Conservation (phyloP, 2,329 filamentous ascomycete species). For the Xylaria multiplex region DNA sequence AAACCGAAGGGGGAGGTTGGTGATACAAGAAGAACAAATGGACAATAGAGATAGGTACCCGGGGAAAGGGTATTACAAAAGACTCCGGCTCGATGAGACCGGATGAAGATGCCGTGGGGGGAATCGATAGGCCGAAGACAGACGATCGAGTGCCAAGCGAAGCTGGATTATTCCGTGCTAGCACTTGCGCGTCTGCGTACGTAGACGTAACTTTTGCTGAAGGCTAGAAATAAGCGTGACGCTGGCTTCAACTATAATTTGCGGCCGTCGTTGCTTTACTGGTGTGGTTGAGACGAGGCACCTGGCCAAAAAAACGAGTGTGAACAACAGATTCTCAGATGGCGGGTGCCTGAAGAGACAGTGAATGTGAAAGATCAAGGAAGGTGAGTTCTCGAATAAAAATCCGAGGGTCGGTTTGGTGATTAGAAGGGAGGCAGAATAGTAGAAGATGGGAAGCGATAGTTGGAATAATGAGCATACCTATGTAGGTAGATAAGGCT, state of each 20-base stretch:
- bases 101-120: slow-evolving; percentile 4
- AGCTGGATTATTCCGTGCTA: slow-evolving; percentile 15
- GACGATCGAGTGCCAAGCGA: slow-evolving; percentile 16
- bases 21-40: slow-evolving; percentile 14
- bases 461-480: slow-evolving; percentile 6
- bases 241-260: slow-evolving; percentile 22
- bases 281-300: slow-evolving; percentile 21
- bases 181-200: slow-evolving; percentile 33
- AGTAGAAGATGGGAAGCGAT: slow-evolving; percentile 7
- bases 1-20: slow-evolving; percentile 15
- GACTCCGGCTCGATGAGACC: slow-evolving; percentile 11
- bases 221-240: slow-evolving; percentile 19
- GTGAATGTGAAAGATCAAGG: slow-evolving; percentile 13
- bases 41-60: slow-evolving; percentile 10
- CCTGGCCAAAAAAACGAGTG: slow-evolving; percentile 21
- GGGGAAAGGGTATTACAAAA: slow-evolving; percentile 11
- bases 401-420: slow-evolving; percentile 14
- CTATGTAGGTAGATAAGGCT: slow-evolving; percentile 20
- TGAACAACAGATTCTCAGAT: background rate
- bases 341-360: slow-evolving; percentile 1
- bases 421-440: slow-evolving; percentile 8
- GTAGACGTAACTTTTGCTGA: slow-evolving; percentile 20
- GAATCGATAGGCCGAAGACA: slow-evolving; percentile 10
- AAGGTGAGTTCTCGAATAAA: slow-evolving; percentile 24
- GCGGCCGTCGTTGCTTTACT: background rate